Percentiles rank a stretch among this genome's conserved stretches.
These are phyloP conservation scores for Ampelocalamus luodianensis DNA, from an alignment of 176 grass and related monocot genomes.

Conservation along the genomic window DNA sequence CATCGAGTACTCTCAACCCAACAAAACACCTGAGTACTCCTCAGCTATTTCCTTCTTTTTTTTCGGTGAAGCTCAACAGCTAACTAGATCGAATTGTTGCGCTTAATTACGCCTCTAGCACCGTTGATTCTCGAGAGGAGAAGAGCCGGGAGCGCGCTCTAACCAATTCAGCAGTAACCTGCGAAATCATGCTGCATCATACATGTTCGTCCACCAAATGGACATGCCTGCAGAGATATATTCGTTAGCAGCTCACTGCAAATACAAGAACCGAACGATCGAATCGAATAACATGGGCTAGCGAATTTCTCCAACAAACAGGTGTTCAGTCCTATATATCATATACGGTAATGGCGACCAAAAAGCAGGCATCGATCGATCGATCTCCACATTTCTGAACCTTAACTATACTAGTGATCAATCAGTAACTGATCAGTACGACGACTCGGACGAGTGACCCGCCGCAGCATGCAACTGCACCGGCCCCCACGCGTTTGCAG, in stretches of 20 bases:
- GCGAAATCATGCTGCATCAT: neutral
- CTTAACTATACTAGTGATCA: neutral
- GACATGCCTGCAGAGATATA: too few species aligned
- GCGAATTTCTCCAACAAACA: neutral
- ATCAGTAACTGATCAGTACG: constrained; percentile 9
- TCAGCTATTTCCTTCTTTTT: too few species aligned
- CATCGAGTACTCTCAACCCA: too few species aligned
- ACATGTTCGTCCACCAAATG: neutral
- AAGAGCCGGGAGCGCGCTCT: too few species aligned
- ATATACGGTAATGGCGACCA: neutral
- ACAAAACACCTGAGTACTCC: too few species aligned
- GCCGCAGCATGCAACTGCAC: constrained; percentile 26
- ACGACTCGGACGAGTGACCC: constrained; percentile 49
- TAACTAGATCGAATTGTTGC: too few species aligned
- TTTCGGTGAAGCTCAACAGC: too few species aligned
- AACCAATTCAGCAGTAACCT: neutral
- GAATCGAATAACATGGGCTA: neutral
- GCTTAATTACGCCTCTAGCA: too few species aligned
- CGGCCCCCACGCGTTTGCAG: neutral
- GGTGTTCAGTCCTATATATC: neutral
- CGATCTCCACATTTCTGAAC: constrained; percentile 11
- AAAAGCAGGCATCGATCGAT: neutral
- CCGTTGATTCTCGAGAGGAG: too few species aligned
- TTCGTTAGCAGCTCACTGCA: too few species aligned
- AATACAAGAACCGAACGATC: neutral